Evolutionary conservation across 1,284 basidiomycete species (phyloP), one percentile per base, ranked within the genome.

Genomic region (Rhodotorula sp.): DNA sequence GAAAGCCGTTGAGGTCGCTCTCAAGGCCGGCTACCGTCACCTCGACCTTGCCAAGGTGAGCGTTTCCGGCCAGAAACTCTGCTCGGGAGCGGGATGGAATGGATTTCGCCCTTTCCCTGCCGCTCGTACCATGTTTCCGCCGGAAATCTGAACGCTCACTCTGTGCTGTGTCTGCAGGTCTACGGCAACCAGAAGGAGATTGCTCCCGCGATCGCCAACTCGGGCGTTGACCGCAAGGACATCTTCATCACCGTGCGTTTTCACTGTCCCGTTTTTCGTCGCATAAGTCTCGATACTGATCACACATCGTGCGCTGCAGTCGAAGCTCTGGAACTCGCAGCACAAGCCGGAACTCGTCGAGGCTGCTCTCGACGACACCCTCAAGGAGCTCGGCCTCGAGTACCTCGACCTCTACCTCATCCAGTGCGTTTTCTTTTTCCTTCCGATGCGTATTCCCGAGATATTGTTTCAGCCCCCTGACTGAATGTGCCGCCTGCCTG

Each of bases 11-110:
- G 51, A 61, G 3, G 62, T 46, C n/a, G 73, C 75, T 8, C 29
- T 76, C 65, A 74, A 74, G 64, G 75, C 72, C 31, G 75, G 76
- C 16, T 74, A 74, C 67, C 85, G 87, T 71, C 90, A 92, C 80
- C 88, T 93, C 65, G 91, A 92, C 79, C 88, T 86, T 51, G 91
- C 90, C 51, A 88, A 87, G 86, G 85, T 85, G 91, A 69, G 54
- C 31, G 31, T n/a, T 14, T 43, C n/a, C 31, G 10, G 39, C 39
- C 39, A 43, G 39, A 14, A 43, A 10, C 39, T 43, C 10, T 10
- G 39, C 1, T 43, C 39, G 10, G 39, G 39, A 14, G 54, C 10
- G 46, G 23, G 46, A 26, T n/a, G n/a, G n/a, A n/a, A n/a, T n/a
- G n/a, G n/a, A n/a, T n/a, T n/a, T n/a, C n/a, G n/a, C n/a, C n/a